A percentile compares a stretch with the other conserved stretches of the same genome.
phyloP scores from a whole-genome alignment of 129 eudicot species.

The Saussurea involucrata region DNA sequence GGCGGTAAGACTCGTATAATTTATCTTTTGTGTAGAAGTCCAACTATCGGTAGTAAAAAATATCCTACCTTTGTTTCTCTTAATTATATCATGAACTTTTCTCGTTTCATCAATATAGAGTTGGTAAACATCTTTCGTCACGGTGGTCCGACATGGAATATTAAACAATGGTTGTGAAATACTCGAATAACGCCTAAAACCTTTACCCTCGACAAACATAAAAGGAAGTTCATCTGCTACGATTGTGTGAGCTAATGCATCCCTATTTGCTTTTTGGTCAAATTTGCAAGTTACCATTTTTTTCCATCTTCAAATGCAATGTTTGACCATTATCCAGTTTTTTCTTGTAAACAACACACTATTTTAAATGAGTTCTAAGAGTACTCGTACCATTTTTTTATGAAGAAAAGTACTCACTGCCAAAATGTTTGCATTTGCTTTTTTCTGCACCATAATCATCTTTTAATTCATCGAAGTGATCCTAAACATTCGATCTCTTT shows the following conservation, averaged over 20 bases:
- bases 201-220: too few relatives aligned
- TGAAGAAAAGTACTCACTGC: background rate
- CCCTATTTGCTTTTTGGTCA: too few relatives aligned
- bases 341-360: background rate
- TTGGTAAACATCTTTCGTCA: background rate
- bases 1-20: constrained; percentile 7
- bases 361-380: background rate
- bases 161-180: background rate
- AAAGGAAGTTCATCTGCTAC: too few relatives aligned
- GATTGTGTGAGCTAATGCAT: too few relatives aligned
- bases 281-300: background rate
- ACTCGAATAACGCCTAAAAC: background rate
- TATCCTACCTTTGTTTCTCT: background rate
- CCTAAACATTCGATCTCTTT: too few relatives aligned
- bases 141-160: background rate
- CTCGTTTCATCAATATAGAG: background rate
- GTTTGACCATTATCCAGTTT: background rate
- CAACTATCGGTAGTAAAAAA: constrained; percentile 15
- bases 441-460: too few relatives aligned
- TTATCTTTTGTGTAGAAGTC: constrained; percentile 23
- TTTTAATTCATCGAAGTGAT: too few relatives aligned
- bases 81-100: background rate
- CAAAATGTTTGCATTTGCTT: too few relatives aligned
- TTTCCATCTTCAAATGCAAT: background rate
- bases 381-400: background rate